Evolutionary conservation across 106 monocot species (phyloP), one percentile per base, ranked within the genome.

Genomic region (Dioscorea dumetorum): DNA sequence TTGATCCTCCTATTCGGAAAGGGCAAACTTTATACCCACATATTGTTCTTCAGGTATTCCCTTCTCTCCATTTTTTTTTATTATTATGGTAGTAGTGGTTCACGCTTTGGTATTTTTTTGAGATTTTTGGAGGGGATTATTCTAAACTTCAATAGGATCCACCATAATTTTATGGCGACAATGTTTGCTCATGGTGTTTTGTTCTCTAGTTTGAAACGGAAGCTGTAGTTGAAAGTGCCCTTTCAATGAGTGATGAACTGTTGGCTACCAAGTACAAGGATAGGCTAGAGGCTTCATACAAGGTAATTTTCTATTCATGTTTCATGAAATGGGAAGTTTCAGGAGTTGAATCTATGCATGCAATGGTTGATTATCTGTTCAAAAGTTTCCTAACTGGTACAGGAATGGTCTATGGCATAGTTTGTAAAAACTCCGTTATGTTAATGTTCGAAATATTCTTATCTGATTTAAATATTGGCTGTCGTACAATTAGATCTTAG

Each of bases 1-100:
- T 99, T 77, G 99, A 99, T 60, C 99, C 99, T 21, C 99, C 99
- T 41, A 99, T 99, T 60, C 93, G 93, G 24, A 99, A 99, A 80
- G 99, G 99, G 67, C 90, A 90, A 80, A 99, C 99, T 50, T 53
- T 90, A 57, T 99, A 99, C 68, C 99, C 99, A 0, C 93, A 99
- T 83, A 90, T 99, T 72, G 93, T 99, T 41, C 73, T 99, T 70
- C 99, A 99, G 93, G 99, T 97, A 74, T 54, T 62, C 41, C 41
- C 59, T 65, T 49, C 58, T 68, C 22, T 31, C 57, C 24, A 49
- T 2, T 23, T 48, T 10, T 63, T 57, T 31, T 6, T n/a, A n/a
- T n/a, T n/a, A n/a, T n/a, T n/a, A n/a, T n/a, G n/a, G n/a, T n/a
- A n/a, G n/a, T n/a, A n/a, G n/a, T n/a, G n/a, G n/a, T n/a, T n/a